Conservation (phyloP, 352 stramenopile genomes). For the Globisporangium radiosum region DNA sequence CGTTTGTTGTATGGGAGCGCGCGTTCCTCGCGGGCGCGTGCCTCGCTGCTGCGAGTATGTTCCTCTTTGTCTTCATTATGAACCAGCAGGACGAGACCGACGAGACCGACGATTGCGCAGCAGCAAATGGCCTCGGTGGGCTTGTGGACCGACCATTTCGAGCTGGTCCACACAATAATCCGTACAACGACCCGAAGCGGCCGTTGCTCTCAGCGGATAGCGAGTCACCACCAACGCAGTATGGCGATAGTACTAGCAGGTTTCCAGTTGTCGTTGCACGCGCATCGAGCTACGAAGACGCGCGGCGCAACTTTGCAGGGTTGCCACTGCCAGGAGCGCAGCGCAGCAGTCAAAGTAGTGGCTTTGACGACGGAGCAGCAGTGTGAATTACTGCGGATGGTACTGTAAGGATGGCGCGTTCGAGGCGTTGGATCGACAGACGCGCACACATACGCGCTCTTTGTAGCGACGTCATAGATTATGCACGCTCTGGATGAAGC, state of each 20-base stretch:
- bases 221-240: slow-evolving; percentile 15
- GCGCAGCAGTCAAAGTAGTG: not conserved
- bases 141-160: slow-evolving; percentile 21
- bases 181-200: slow-evolving; percentile 48
- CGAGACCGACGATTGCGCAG: slow-evolving; percentile 7
- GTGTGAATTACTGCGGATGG: slow-evolving; percentile 4
- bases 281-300: slow-evolving; percentile 52
- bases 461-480: too few relatives aligned
- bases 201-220: slow-evolving; percentile 33
- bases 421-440: too few relatives aligned
- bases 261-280: slow-evolving; percentile 16
- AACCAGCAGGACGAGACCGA: slow-evolving; percentile 64
- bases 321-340: slow-evolving; percentile 29
- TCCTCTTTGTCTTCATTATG: slow-evolving; percentile 77
- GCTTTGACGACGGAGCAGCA: not conserved
- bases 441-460: too few relatives aligned
- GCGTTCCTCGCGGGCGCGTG: slow-evolving; percentile 65
- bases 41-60: slow-evolving; percentile 66
- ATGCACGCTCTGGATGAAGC: too few relatives aligned
- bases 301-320: slow-evolving; percentile 35
- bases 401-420: too few relatives aligned
- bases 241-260: slow-evolving; percentile 4
- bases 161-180: not conserved
- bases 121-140: slow-evolving; percentile 14
- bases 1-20: slow-evolving; percentile 51